Base-by-base conservation (phyloP, 164 flowering plant species). In the Piper longum region DNA sequence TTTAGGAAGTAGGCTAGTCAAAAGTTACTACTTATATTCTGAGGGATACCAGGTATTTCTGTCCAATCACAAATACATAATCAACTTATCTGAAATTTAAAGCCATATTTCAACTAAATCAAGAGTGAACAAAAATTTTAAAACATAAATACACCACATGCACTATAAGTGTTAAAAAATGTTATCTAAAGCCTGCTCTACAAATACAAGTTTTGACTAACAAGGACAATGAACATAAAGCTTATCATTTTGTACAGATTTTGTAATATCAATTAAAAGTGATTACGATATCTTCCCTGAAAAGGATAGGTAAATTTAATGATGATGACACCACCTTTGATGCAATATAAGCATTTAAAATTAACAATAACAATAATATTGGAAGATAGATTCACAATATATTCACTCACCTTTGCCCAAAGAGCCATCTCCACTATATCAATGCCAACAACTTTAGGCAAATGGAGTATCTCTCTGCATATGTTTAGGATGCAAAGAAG, bases 341-440 rank as follows among this genome's bases (percentile, higher is more conserved):
- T 26, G 9, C 56, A 54, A 54, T 18, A 4, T 14, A 54, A 5
- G 16, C 16, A 14, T 7, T 54, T 54, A 7, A 54, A 54, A 4
- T 7, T 16, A 16, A 54, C 17, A 14, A 14, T 13, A 54, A 18
- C 56, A 16, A 54, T 0, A 62, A 17, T 44, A 61, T 1, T 2
- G 7, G 55, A 8, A 0, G 26, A 65, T 45, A 26, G 44, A 43
- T 55, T 7, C 42, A 4, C 40, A 59, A 9, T n/a, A 5, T 8
- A 61, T 57, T 43, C 41, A 60, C 56, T 58, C 71, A 91, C 99
- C 99, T 95, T 95, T 55, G 97, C 99, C 99, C 99, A 95, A 71
- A 95, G 91, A 74, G 99, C 99, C 97, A 95, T 86, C 87, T 95
- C 99, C 75, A 95, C 99, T 40, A 95, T 80, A 83, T 95, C 99